Evolutionary conservation across 805 yeast species (phyloP), one percentile per base, ranked within the genome.

Genomic region (Ogataea dorogensis): DNA sequence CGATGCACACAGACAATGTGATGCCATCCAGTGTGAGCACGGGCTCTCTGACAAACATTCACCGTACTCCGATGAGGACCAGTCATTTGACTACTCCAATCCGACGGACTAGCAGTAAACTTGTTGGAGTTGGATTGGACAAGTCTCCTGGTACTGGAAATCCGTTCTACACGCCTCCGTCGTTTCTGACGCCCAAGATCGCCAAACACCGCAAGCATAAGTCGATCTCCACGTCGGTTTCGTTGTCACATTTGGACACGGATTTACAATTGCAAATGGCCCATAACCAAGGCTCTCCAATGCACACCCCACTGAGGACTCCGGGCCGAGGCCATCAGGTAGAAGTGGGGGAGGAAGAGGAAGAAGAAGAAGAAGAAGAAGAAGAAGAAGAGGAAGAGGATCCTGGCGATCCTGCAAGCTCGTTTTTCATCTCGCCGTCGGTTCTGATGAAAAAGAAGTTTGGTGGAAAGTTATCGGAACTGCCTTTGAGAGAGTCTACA

Each of bases 151-250:
- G 54, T 12, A 46, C 49, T 30, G 67, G 67, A 5, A 72, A 71
- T 45, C 77, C 77, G 7, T 72, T 71, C 50, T 71, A 70, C 49
- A 69, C 71, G 2, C 75, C 73, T 3, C 63, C 68, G 1, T 46
- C 68, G 5, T 68, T 68, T 31, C 35, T 68, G 28, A 65, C 75
- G 11, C 76, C 77, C 7, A 62, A 59, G 39, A 53, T 59, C 29
- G 37, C 50, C 31, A 51, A 64, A 43, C 63, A 43, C 52, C 53
- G 49, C 40, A 59, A 60, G 28, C 59, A 55, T 22, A 45, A 51
- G 25, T 55, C 61, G 10, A 59, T 59, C 29, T 35, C 62, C n/a
- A 51, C 53, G 12, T 51, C 61, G 5, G 48, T 56, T 11, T 50
- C 58, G 7, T 39, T 59, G 29, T 38, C 52, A 21, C 64, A 59